A percentile compares a stretch with the other conserved stretches of the same genome.
These are phyloP conservation scores for Coemansia sp. DNA, from an alignment of 192 early-diverging fungal genomes.

Conservation along the genomic window DNA sequence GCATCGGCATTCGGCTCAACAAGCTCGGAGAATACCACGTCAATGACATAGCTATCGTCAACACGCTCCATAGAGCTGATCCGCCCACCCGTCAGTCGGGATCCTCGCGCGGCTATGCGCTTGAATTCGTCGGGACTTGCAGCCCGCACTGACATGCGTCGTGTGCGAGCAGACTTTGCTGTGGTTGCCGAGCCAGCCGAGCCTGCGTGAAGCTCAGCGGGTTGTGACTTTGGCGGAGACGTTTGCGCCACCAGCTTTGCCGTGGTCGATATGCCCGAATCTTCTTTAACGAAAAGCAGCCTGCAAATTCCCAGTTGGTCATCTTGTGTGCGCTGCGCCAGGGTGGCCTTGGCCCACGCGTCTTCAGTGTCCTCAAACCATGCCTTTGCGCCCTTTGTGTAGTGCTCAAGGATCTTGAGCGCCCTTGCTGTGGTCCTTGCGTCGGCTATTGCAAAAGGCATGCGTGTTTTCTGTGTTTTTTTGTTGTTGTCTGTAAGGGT, in stretches of 20 bases:
- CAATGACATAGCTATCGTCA: constrained; percentile 35
- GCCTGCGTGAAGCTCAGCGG: constrained; percentile 6
- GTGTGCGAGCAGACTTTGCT: not conserved
- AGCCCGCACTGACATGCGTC: constrained; percentile 26
- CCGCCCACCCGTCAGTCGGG: constrained; percentile 51
- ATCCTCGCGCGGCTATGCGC: constrained; percentile 40
- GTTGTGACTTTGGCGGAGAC: constrained; percentile 15
- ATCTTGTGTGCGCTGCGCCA: constrained; percentile 49
- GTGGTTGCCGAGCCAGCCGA: not conserved
- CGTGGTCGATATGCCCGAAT: constrained; percentile 31
- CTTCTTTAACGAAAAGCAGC: constrained; percentile 48
- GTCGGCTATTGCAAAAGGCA: constrained; percentile 38
- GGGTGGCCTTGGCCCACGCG: constrained; percentile 77
- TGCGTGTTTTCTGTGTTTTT: constrained; percentile 8
- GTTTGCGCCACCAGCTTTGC: constrained; percentile 44
- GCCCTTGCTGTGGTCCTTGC: constrained; percentile 35
- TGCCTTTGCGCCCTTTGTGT: constrained; percentile 71
- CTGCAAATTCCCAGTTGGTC: constrained; percentile 33
- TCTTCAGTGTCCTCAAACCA: constrained; percentile 88
- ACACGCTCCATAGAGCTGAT: constrained; percentile 37
- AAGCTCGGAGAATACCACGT: constrained; percentile 46
- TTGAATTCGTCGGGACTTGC: constrained; percentile 40
- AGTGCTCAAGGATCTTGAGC: constrained; percentile 63
- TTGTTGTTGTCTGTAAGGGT: not conserved
- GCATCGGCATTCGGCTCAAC: constrained; percentile 41